Percentiles rank a stretch among this genome's conserved stretches.
Evolutionary conservation across 1,139 yeast genomes (phyloP).

Genomic region (Yamadazyma dushanensis): DNA sequence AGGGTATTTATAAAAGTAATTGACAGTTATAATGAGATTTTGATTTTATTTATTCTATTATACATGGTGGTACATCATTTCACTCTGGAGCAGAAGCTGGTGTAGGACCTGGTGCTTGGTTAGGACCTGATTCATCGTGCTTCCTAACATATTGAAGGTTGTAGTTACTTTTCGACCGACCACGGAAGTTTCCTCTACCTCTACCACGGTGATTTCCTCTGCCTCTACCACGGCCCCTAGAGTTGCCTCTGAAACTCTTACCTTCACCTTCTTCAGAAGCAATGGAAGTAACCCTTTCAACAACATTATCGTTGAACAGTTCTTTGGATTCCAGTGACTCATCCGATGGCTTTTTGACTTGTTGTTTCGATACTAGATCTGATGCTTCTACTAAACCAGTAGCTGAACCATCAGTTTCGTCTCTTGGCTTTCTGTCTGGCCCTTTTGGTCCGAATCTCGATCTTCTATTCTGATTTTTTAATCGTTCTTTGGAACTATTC

Average conservation of each 20-base stretch:
- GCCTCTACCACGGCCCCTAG: constrained; percentile 10
- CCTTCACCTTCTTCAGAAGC: constrained; percentile 9
- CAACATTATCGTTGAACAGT: background rate
- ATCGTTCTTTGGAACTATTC: constrained; percentile 11
- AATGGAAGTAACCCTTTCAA: too few species aligned
- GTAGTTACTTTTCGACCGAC: constrained; percentile 1
- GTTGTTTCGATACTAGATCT: background rate
- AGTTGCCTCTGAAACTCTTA: constrained; percentile 13
- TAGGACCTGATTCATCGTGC: too few species aligned
- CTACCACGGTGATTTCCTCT: constrained; percentile 18
- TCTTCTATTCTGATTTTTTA: constrained; percentile 3
- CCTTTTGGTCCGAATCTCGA: background rate
- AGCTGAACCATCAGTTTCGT: background rate
- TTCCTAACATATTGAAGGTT: constrained; percentile 27
- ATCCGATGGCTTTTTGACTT: background rate
- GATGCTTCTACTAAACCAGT: background rate
- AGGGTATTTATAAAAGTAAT: background rate
- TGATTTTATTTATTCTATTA: constrained; percentile 1
- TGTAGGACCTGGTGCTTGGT: too few species aligned
- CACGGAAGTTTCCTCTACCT: constrained; percentile 1
- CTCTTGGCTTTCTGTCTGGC: background rate
- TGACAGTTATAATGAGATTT: background rate
- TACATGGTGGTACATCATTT: too few species aligned
- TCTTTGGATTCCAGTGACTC: constrained; percentile 1
- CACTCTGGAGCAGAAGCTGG: background rate